Evolutionary conservation across 2,329 filamentous ascomycete species (phyloP).

Genomic region (Macrophomina tecta): DNA sequence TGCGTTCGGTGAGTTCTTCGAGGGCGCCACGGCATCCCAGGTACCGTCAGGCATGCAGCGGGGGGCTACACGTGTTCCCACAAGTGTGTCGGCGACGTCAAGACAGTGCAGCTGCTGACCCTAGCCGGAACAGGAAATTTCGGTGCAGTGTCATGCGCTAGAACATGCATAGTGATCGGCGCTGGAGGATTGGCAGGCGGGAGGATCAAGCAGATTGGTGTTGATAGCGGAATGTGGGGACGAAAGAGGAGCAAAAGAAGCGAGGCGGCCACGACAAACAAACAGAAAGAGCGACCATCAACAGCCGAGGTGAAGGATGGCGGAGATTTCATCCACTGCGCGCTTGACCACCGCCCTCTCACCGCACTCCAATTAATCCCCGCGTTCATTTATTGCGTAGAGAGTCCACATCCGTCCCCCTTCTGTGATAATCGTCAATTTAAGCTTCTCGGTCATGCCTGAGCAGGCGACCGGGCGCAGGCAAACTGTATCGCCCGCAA

Average conservation of each 20-base stretch:
- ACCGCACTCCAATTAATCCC: not conserved
- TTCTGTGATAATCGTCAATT: slow-evolving; percentile 1
- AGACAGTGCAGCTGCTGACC: not conserved
- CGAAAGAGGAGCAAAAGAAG: not conserved
- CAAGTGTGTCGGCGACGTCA: not conserved
- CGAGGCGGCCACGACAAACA: slow-evolving; percentile 13
- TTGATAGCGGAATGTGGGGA: not conserved
- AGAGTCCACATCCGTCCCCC: not conserved
- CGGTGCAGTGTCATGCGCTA: not conserved
- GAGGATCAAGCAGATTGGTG: not conserved
- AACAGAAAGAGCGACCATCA: not conserved
- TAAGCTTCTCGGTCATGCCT: slow-evolving; percentile 1
- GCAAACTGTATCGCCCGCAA: not conserved
- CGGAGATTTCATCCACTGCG: slow-evolving; percentile 6
- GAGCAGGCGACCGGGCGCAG: not conserved
- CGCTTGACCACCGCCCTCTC: not conserved
- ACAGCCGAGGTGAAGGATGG: slow-evolving; percentile 15
- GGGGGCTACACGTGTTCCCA: not conserved
- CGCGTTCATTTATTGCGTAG: not conserved
- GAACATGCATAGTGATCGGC: not conserved
- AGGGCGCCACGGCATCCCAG: not conserved
- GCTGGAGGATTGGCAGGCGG: not conserved
- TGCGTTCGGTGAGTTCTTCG: not conserved
- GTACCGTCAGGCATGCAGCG: not conserved
- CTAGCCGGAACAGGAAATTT: slow-evolving; percentile 25